Evolutionary conservation across 352 stramenopile species (phyloP).

Genomic region (Globisporangium perplexum): DNA sequence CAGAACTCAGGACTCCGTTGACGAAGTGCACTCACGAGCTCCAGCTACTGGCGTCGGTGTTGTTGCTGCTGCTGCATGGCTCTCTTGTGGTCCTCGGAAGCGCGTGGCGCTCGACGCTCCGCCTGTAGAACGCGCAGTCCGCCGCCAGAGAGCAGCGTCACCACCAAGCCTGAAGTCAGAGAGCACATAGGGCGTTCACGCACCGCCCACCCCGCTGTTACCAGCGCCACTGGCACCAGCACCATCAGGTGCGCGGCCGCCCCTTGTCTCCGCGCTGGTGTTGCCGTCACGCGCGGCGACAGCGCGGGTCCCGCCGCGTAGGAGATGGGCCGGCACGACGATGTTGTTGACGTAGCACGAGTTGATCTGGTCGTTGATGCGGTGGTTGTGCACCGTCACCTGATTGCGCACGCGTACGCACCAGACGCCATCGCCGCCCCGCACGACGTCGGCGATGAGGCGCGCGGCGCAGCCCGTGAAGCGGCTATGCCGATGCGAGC

Average conservation of each 20-base stretch:
- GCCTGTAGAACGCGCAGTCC: no score
- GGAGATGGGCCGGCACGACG: slow-evolving; percentile 57
- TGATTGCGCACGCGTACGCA: slow-evolving; percentile 75
- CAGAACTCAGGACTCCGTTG: no score
- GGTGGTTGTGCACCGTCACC: slow-evolving; percentile 71
- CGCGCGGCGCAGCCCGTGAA: slow-evolving; percentile 73
- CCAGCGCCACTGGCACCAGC: not conserved
- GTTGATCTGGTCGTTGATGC: slow-evolving; percentile 74
- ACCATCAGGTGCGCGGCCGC: not conserved
- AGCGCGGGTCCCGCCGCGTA: no score
- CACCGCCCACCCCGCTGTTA: no score
- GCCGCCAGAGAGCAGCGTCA: no score
- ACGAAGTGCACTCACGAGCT: no score
- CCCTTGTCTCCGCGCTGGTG: not conserved
- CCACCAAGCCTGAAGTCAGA: no score
- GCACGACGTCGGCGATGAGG: slow-evolving; percentile 72
- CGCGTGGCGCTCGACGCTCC: no score
- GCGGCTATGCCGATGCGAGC: slow-evolving; percentile 67
- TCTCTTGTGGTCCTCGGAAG: no score
- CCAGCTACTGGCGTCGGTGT: no score
- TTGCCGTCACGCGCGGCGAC: not conserved
- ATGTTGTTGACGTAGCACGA: slow-evolving; percentile 78
- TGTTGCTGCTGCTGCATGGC: no score
- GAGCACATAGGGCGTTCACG: no score
- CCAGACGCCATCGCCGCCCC: slow-evolving; percentile 41